Evolutionary conservation across 1,139 yeast genomes (phyloP).

Genomic region (Scheffersomyces titani): DNA sequence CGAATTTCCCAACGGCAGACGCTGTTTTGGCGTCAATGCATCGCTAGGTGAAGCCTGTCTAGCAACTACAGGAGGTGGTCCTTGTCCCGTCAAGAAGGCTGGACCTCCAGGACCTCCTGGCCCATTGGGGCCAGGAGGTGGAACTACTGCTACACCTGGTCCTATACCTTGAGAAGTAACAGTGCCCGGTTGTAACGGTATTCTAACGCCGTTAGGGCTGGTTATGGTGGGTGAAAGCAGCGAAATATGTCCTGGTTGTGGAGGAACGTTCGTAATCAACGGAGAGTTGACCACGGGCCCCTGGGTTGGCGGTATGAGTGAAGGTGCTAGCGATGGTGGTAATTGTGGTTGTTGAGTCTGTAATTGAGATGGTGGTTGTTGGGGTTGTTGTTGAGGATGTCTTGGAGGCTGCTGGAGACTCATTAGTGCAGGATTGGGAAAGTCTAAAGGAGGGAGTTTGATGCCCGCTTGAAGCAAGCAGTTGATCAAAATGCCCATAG

Average conservation of each 20-base stretch:
- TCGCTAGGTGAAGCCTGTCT: conserved; percentile 9
- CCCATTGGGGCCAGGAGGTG: not conserved
- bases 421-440: conserved; percentile 43
- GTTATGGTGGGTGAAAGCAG: not conserved
- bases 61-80: not conserved
- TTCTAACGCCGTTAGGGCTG: not conserved
- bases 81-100: not conserved
- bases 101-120: not conserved
- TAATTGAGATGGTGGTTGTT: conserved; percentile 7
- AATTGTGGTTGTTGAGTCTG: conserved; percentile 2
- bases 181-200: not conserved
- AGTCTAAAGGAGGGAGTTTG: conserved; percentile 63
- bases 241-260: conserved; percentile 6
- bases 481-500: conserved; percentile 51
- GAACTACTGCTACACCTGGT: conserved; percentile 12
- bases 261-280: conserved; percentile 3
- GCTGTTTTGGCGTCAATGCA: conserved; percentile 11
- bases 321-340: conserved; percentile 2
- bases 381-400: conserved; percentile 5
- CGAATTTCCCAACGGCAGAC: conserved; percentile 10
- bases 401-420: conserved; percentile 21
- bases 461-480: conserved; percentile 60
- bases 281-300: conserved; percentile 9
- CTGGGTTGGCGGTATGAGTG: conserved; percentile 6
- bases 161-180: conserved; percentile 3